Base-by-base conservation (phyloP, 345 rosid species). In the Gossypium ekmanianum region DNA sequence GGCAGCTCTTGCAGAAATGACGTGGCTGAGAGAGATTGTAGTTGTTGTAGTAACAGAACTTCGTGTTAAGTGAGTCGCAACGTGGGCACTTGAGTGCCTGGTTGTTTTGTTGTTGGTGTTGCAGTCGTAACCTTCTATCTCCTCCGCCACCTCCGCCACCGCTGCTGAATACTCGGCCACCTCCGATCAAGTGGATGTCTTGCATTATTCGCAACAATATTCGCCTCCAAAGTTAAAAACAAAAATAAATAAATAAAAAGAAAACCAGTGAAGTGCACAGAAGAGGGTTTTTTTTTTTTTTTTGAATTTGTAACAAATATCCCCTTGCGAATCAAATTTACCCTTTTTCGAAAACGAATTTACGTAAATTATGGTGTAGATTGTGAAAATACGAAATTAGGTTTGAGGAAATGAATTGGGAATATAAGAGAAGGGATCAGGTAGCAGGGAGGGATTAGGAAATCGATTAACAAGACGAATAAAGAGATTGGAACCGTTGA, bases 11-110 rank as follows among this genome's bases (percentile, higher is more conserved):
- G 82, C 97, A 94, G 84, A 94, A 94, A 91, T 94, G 97, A 26
- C 97, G 94, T 9, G 98, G 98, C 89, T 94, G 98, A 39, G 97
- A 92, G 83, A 91, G 97, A 79, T 94, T 92, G 89, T 94, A 94
- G 74, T 94, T 94, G 82, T 94, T 94, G 92, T 94, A 94, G 84
- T 94, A 94, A 70, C 98, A 94, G 82, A 94, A 94, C 74, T 94
- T 94, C 1, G 98, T 94, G 88, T 94, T 92, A 55, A 87, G 79
- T 10, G 97, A 94, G 74, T 84, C 95, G 61, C 98, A 94, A 66
- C 98, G 91, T 6, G 98, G 97, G 34, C 98, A 94, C 87, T 94
- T 92, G 7, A 94, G 79, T 51, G 94, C 86, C 75, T 91, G 97
- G 44, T 87, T 90, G 85, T 80, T 83, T 65, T 65, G 89, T 80